Base-by-base conservation (phyloP, 176 grass and related monocot species). In the Elaeis guineensis region DNA sequence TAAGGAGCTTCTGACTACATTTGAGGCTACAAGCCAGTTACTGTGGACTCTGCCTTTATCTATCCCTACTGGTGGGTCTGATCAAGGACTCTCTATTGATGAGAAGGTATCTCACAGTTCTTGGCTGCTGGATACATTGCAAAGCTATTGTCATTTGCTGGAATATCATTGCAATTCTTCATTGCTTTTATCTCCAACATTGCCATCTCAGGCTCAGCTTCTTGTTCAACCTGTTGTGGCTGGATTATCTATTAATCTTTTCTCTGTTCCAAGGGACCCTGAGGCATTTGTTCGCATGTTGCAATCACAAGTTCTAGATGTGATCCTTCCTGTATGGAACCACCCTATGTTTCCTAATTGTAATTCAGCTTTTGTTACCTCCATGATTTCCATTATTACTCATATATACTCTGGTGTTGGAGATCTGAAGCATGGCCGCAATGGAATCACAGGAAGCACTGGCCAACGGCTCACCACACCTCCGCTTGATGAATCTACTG, bases 1-100 rank as follows among this genome's bases (percentile, higher is more conserved):
- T 30, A 92, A 92, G 80, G 83, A 92, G 64, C 65, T 92, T 68
- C 66, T 92, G 25, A 92, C 89, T 32, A 92, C 89, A 64, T 92
- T 80, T 65, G 80, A 84, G 78, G 89, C 89, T 24, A 92, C 89
- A 21, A 92, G 83, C 65, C 89, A 92, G 62, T 63, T 92, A 25
- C 71, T 92, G 53, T 92, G 89, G 89, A 82, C 77, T 0, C 17
- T 83, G 59, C 80, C 88, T 77, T 86, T 83, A 55, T 59, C 82
- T 59, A 23, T 72, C 17, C 64, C 59, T 1, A n/a, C 54, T 64
- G 26, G 58, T 50, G 55, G 58, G 6, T 17, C 50, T n/a, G 73
- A 77, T 65, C 63, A 73, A 68, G 64, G 25, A 54, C 76, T 64
- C 59, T 80, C 69, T 69, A 25, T 51, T 21, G 44, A 49, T 61